Base-by-base conservation (phyloP, 2,329 filamentous ascomycete species). In the Pseudocercospora fuligena region DNA sequence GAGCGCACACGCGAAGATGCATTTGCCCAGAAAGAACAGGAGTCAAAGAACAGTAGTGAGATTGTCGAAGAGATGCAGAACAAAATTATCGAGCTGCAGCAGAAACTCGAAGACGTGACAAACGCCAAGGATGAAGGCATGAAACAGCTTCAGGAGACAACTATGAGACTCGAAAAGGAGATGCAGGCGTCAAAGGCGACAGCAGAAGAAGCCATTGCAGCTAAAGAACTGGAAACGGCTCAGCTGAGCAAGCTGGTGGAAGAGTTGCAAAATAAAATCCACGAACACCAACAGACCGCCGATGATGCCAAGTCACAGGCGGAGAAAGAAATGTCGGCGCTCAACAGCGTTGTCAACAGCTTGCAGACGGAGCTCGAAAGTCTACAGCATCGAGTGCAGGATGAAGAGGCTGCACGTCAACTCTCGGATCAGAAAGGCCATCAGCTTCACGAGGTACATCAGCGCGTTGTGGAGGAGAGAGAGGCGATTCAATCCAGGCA, bases 311-410 rank as follows among this genome's bases (percentile, higher is more conserved):
- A 53, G 14, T 14, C 23, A 25, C 21, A 36, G 21, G 64, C 54
- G 31, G 69, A 73, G 46, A 40, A 68, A 23, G 68, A 72, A 43
- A 56, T 56, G 9, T 43, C 51, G n/a, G 60, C 47, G 40, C 54
- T 64, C 40, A 61, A 64, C 11, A 61, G 63, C 11, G 61, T 72
- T 12, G 63, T 71, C 16, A 66, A 71, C 31, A 63, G 63, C 14
- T 57, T 75, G 25, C 71, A 73, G 60, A 66, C 66, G 47, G 64
- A 74, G 64, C 56, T 75, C 11, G 67, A 72, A 43, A 54, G 49
- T 21, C 40, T 69, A 29, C 70, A 74, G 63, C 67, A 72, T 36
- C 56, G 70, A 33, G 47, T 69, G 21, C 54, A 61, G 21, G 68
- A 72, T n/a, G 63, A 49, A 27, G 59, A 68, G n/a, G 31, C 27